Base-by-base conservation (phyloP, 257 asterid species). In the Penstemon barbatus region DNA sequence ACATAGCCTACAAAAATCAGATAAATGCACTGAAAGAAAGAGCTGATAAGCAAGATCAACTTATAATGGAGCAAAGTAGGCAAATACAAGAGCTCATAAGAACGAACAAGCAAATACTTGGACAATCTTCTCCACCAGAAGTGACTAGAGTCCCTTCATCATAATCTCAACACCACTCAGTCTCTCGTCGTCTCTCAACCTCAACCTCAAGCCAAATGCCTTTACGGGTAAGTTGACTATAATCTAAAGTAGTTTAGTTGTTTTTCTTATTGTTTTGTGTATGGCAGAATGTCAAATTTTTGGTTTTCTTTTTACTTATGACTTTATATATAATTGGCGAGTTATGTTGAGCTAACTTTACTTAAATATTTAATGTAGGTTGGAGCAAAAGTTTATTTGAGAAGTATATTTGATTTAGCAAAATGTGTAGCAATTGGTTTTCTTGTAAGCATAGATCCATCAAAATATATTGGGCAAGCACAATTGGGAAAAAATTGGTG, bases 11-110 rank as follows among this genome's bases (percentile, higher is more conserved):
- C 41, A 25, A 56, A 3, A 56, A 56, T 7, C 41, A 25, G 25
- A 2, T 25, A 7, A n/a, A 56, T 56, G 61, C 40, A 10, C 36
- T 56, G 42, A 56, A 56, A 41, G 41, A 56, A 53, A 53, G 58
- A 4, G 58, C 19, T 12, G 19, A 53, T 8, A 7, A 53, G 13
- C 58, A 53, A 53, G 58, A 53, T 53, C 13, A 53, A 13, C 8
- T 56, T 25, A 33, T 56, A 5, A 19, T 56, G 41, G 42, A 56
- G 40, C 61, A 56, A 56, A 56, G 36, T 56, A 56, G 8, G 61
- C 61, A 56, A 56, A 56, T 56, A 8, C 61, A 56, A 19, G 42
- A 56, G 12, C 42, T 25, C 10, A 56, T 56, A 33, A 19, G 1
- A 56, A 56, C 25, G 61, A 56, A 56, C 42, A 56, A 8, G 61